These are phyloP conservation scores for Fusarium temperatum DNA, from an alignment of 2,329 filamentous ascomycete species.

Conservation along the genomic window DNA sequence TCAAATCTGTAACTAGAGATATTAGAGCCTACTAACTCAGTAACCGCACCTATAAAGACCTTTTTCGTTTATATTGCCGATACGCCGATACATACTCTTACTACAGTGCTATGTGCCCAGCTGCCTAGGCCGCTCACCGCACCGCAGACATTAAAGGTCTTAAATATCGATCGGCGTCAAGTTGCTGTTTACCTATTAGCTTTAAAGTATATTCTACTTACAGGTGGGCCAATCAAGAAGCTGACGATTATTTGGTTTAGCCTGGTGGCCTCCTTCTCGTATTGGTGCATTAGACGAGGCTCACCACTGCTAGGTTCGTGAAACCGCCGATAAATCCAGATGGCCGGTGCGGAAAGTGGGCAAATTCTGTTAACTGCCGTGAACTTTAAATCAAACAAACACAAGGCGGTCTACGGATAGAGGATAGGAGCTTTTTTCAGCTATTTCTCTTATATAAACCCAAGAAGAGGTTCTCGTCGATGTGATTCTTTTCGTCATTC, in stretches of 20 bases:
- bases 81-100: not conserved
- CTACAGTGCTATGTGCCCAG: rapidly evolving
- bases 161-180: not conserved
- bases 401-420: not conserved
- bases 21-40: not conserved
- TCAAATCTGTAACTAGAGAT: not conserved
- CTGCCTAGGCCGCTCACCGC: not conserved
- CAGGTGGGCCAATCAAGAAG: not conserved
- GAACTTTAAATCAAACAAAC: not conserved
- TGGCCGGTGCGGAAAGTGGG: not conserved
- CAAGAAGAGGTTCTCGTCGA: not conserved
- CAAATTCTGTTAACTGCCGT: not conserved
- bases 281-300: not conserved
- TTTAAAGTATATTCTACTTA: not conserved
- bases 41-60: no score
- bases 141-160: not conserved
- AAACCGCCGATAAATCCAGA: not conserved
- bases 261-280: not conserved
- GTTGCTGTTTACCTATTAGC: not conserved
- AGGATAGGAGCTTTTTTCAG: not conserved
- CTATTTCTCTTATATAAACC: not conserved
- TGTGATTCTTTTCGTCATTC: rapidly evolving
- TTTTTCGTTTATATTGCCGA: not conserved
- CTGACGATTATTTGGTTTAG: not conserved
- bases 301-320: not conserved